These are phyloP conservation scores for Suhomyces atakaporum DNA, from an alignment of 1,139 yeast genomes.

Conservation along the genomic window DNA sequence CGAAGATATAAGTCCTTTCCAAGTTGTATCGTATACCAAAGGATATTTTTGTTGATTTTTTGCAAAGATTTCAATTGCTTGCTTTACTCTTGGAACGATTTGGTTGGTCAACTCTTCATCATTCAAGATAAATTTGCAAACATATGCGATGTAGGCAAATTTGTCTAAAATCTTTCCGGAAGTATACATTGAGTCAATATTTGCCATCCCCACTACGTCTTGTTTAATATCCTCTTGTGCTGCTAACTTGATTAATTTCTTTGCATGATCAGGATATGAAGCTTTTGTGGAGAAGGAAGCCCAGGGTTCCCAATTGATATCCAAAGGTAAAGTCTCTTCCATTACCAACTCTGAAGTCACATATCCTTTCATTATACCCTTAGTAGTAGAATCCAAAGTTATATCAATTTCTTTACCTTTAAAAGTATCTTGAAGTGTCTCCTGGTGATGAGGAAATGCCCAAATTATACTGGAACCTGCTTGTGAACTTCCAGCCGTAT, in stretches of 20 bases:
- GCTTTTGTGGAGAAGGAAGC: slow-evolving; percentile 38
- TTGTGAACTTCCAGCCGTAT: slow-evolving; percentile 31
- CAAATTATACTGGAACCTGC: slow-evolving; percentile 40
- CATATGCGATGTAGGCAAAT: slow-evolving; percentile 71
- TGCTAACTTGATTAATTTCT: slow-evolving; percentile 43
- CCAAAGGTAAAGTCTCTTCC: slow-evolving; percentile 51
- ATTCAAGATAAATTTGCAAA: slow-evolving; percentile 55
- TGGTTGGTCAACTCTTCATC: slow-evolving; percentile 48
- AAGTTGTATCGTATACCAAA: slow-evolving; percentile 61
- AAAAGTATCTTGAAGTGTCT: slow-evolving; percentile 33
- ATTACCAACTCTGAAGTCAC: slow-evolving; percentile 51
- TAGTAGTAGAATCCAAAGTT: slow-evolving; percentile 63
- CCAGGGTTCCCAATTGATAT: slow-evolving; percentile 62
- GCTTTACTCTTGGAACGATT: slow-evolving; percentile 52
- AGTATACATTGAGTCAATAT: slow-evolving; percentile 73
- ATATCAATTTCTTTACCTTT: slow-evolving; percentile 35
- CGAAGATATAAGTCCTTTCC: slow-evolving; percentile 76
- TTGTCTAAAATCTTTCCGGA: slow-evolving; percentile 75
- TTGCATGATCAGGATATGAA: slow-evolving; percentile 39
- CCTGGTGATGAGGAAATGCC: slow-evolving; percentile 72
- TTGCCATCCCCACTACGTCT: slow-evolving; percentile 59
- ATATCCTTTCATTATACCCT: slow-evolving; percentile 66
- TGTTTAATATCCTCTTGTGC: slow-evolving; percentile 54
- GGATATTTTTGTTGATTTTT: slow-evolving; percentile 61
- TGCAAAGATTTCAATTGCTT: slow-evolving; percentile 62